These are phyloP conservation scores for Psilocybe sp. DNA, from an alignment of 768 basidiomycete species.

Conservation along the genomic window DNA sequence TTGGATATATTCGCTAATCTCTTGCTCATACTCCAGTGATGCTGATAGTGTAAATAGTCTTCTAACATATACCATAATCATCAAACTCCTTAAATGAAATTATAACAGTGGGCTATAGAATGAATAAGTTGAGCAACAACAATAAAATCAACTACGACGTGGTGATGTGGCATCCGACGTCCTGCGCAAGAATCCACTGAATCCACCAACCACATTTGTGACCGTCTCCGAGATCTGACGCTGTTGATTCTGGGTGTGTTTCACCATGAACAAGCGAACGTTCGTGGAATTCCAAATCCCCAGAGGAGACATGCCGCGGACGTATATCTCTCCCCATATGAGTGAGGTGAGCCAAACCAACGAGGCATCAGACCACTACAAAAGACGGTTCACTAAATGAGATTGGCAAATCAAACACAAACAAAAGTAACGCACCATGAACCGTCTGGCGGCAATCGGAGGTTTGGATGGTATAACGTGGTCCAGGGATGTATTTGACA, in stretches of 20 bases:
- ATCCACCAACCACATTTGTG: constrained; percentile 77
- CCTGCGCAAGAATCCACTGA: constrained; percentile 71
- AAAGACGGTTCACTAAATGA: neutral
- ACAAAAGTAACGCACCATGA: constrained; percentile 52
- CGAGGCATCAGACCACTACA: constrained; percentile 89
- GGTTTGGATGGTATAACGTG: constrained; percentile 74
- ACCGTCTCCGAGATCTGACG: constrained; percentile 78
- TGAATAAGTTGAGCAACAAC: neutral
- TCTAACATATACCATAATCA: no score
- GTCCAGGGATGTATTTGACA: constrained; percentile 64
- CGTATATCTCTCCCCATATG: constrained; percentile 95
- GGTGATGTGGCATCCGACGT: constrained; percentile 30
- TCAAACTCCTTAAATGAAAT: no score
- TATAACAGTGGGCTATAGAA: no score
- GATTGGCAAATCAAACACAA: neutral
- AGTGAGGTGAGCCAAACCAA: constrained; percentile 90
- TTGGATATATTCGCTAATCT: no score
- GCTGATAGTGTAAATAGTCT: no score
- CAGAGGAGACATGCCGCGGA: constrained; percentile 81
- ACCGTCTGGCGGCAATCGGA: constrained; percentile 65
- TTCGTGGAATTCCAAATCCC: constrained; percentile 91
- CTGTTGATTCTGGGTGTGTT: constrained; percentile 69
- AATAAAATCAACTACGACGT: neutral
- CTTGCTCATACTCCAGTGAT: no score
- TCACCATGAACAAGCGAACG: constrained; percentile 88